Evolutionary conservation across 306 rosid genomes (phyloP).

Genomic region (Boehmeria nivea): DNA sequence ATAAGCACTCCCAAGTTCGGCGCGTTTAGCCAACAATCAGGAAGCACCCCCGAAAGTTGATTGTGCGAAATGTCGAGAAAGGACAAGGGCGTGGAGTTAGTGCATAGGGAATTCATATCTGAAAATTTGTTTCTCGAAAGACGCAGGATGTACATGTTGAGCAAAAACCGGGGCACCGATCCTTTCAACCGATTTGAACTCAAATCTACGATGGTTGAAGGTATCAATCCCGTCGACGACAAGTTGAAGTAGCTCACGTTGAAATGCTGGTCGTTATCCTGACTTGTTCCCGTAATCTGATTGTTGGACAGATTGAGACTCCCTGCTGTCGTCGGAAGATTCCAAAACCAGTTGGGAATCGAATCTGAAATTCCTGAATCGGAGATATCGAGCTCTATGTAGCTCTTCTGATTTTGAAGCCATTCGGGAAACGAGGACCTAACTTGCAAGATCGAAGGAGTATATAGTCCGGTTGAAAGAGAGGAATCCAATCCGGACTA

Average conservation of each 20-base stretch:
- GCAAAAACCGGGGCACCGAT: neutral
- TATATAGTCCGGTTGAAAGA: neutral
- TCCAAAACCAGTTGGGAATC: conserved; percentile 10
- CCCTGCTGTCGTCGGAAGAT: fast-evolving
- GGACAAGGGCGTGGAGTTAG: neutral
- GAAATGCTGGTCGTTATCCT: neutral
- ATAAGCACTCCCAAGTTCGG: neutral
- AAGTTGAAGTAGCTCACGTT: neutral
- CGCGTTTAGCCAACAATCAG: neutral
- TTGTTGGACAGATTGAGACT: neutral
- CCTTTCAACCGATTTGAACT: conserved; percentile 8
- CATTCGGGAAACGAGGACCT: conserved; percentile 20
- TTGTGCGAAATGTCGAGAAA: conserved; percentile 8
- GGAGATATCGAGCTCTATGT: neutral
- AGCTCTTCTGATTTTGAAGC: neutral
- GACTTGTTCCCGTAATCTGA: neutral
- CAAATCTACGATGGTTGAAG: neutral
- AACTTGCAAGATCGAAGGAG: neutral
- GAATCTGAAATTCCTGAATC: neutral
- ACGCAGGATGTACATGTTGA: neutral
- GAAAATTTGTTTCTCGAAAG: conserved; percentile 10
- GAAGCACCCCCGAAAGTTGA: neutral
- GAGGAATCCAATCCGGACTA: conserved; percentile 5
- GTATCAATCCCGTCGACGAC: neutral
- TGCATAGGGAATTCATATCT: neutral